phyloP scores from a whole-genome alignment of 2,329 filamentous ascomycete genomes.

The Fusarium marasasianum region DNA sequence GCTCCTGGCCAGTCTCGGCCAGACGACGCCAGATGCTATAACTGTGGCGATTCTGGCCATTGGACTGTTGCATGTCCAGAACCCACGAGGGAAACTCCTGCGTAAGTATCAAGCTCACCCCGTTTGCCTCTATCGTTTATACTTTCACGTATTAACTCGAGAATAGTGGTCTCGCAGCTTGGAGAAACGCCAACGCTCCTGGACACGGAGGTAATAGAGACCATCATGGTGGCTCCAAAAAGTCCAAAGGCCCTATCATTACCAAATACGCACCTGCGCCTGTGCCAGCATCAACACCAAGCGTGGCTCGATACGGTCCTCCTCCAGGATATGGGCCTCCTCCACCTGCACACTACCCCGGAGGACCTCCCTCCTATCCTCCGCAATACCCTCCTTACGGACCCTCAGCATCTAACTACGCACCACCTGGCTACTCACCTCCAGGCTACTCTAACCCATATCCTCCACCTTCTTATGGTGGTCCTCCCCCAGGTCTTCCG shows the following conservation, averaged over 20 bases:
- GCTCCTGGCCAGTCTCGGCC: conserved; percentile 44
- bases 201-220: conserved; percentile 42
- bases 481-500: conserved; percentile 37
- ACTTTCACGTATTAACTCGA: conserved; percentile 16
- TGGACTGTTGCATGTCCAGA: conserved; percentile 64
- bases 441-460: conserved; percentile 40
- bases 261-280: conserved; percentile 49
- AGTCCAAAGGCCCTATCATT: conserved; percentile 47
- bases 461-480: conserved; percentile 35
- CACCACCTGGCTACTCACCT: conserved; percentile 41
- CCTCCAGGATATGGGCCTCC: conserved; percentile 40
- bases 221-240: conserved; percentile 45
- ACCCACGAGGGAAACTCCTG: conserved; percentile 57
- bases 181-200: conserved; percentile 47
- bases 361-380: conserved; percentile 38
- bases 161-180: conserved; percentile 49
- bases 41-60: conserved; percentile 61
- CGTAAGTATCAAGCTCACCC: conserved; percentile 53
- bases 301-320: conserved; percentile 36
- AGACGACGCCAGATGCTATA: conserved; percentile 60
- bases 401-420: conserved; percentile 34
- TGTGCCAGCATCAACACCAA: conserved; percentile 26
- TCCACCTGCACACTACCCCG: conserved; percentile 39
- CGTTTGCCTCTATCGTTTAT: neutral
- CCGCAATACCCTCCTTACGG: conserved; percentile 38